Evolutionary conservation across 331 rosid species (phyloP), one percentile per base, ranked within the genome.

Genomic region (Malus hybrid): DNA sequence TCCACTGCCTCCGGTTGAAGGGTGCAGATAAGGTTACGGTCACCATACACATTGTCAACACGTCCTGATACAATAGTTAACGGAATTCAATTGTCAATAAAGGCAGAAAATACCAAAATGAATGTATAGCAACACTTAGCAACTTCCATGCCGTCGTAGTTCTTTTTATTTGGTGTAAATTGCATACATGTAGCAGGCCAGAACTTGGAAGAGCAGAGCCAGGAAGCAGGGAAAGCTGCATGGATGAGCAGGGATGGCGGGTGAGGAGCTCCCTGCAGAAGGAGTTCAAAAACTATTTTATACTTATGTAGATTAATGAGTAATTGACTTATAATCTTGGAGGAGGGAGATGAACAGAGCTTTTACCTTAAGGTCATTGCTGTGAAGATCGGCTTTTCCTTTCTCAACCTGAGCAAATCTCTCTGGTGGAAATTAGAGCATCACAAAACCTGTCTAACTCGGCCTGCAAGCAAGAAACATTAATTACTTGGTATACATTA

Each of bases 231-330:
- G 85, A 87, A 93, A 78, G 98, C 98, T 36, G 98, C 98, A 66
- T 89, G 89, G 96, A 93, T 93, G 60, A 91, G 96, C 77, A 93
- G 77, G 67, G 98, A 91, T 77, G 97, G 94, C 61, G 98, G 98
- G 84, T 91, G 98, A 79, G 98, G 98, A 56, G 98, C 98, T 30
- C 94, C 83, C 98, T 93, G 86, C 72, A 79, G 24, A 18, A 63
- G 34, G 29, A 5, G 36, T 44, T n/a, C 20, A 68, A 24, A 18
- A 46, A 10, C 28, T 29, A 55, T 8, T 42, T 34, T 60, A 16
- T 26, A 39, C 2, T 57, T 7, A 19, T 19, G 28, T 10, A 57
- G 7, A 36, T 8, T 36, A 53, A 53, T 53, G 29, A 57, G 63
- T 57, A 57, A 36, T 5, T 36, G 2, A 57, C 29, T 57, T 7